phyloP scores from a whole-genome alignment of 805 yeast species.

The Wickerhamomyces strasburgensis region DNA sequence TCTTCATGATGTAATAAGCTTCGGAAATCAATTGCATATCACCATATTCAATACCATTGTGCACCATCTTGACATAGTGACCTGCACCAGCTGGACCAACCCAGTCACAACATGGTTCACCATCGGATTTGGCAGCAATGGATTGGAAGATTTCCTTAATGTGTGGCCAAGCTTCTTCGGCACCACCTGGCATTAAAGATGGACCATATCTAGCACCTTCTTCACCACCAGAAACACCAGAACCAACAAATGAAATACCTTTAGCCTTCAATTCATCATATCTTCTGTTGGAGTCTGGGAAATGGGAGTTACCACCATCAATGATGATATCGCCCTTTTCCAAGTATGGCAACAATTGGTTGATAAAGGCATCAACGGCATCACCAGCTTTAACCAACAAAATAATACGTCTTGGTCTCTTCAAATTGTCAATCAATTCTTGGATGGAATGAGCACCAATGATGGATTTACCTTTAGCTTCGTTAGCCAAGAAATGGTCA shows the following conservation, averaged over 20 bases:
- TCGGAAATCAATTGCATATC: conserved; percentile 99
- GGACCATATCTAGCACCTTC: conserved; percentile 99
- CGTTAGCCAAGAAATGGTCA: conserved; percentile 87
- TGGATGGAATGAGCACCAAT: conserved; percentile 91
- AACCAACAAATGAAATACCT: conserved; percentile 92
- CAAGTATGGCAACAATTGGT: conserved; percentile 81
- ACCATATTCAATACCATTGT: conserved; percentile 99
- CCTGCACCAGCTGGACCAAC: conserved; percentile 99
- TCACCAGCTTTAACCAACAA: conserved; percentile 93
- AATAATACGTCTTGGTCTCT: conserved; percentile 95
- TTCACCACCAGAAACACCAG: conserved; percentile 99
- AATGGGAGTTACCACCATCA: conserved; percentile 99
- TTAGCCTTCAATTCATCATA: conserved; percentile 79
- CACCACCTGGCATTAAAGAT: conserved; percentile 99
- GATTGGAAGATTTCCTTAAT: conserved; percentile 95
- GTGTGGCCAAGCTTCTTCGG: conserved; percentile 97
- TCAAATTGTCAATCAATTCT: conserved; percentile 82
- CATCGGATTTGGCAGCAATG: conserved; percentile 92
- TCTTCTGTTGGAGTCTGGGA: conserved; percentile 98
- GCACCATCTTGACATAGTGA: conserved; percentile 99
- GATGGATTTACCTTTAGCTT: conserved; percentile 96
- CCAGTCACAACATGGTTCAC: conserved; percentile 99
- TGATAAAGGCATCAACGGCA: conserved; percentile 90
- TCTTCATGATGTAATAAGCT: conserved; percentile 94
- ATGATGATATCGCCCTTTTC: conserved; percentile 97